Percentiles rank a stretch among this genome's conserved stretches.
These are phyloP conservation scores for Paecilomyces formosus DNA, from an alignment of 2,329 filamentous ascomycete species.

Conservation along the genomic window DNA sequence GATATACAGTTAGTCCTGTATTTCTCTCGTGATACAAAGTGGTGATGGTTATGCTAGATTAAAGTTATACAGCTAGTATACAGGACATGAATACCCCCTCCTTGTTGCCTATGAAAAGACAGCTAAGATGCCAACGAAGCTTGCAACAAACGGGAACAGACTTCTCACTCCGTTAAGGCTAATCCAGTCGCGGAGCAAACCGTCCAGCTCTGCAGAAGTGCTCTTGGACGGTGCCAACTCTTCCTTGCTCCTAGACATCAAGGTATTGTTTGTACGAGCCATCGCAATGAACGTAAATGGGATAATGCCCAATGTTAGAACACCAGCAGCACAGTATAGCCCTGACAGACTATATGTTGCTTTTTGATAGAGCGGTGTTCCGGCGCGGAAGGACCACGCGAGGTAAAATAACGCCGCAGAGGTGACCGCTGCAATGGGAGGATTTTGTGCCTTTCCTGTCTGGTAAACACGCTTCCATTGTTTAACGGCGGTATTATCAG, in stretches of 20 bases:
- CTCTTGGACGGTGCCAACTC: not conserved
- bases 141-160: not conserved
- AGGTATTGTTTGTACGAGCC: not conserved
- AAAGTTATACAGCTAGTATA: not conserved
- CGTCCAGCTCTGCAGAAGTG: not conserved
- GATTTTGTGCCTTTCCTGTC: not conserved
- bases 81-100: not conserved
- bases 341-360: not conserved
- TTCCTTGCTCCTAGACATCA: not conserved
- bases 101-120: not conserved
- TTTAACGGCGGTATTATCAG: not conserved
- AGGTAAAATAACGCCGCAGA: not conserved
- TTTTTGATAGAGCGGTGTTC: not conserved
- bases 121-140: not conserved
- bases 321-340: not conserved
- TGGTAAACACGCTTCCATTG: not conserved
- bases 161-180: not conserved
- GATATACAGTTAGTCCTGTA: no score
- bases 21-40: no score
- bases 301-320: not conserved
- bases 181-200: not conserved
- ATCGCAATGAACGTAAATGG: not conserved
- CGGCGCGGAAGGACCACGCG: not conserved
- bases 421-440: not conserved
- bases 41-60: no score